These are phyloP conservation scores for Xerocomellus chrysenteron DNA, from an alignment of 768 basidiomycete species.

Conservation along the genomic window DNA sequence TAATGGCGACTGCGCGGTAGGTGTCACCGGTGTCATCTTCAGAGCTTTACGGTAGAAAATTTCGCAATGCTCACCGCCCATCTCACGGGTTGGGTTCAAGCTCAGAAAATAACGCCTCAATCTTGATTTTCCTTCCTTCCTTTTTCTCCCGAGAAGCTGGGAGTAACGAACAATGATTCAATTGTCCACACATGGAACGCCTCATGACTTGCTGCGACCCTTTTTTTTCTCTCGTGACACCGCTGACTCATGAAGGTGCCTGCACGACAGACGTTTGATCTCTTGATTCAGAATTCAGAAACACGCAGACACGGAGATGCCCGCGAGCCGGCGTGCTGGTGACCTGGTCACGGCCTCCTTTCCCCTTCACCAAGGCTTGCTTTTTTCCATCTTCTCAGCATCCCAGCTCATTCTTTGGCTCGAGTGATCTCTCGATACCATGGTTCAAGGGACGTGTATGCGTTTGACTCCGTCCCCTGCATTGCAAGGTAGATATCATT, in stretches of 20 bases:
- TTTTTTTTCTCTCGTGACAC: not conserved
- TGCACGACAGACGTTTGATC: constrained; percentile 5
- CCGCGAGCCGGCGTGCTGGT: constrained; percentile 7
- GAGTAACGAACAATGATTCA: constrained; percentile 3
- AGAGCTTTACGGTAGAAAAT: not conserved
- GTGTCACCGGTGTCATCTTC: constrained; percentile 9
- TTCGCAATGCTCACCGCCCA: constrained; percentile 3
- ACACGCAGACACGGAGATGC: constrained; percentile 14
- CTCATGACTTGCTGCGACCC: not conserved
- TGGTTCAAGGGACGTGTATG: too few relatives aligned
- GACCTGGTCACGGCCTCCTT: not conserved
- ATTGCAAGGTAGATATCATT: not conserved
- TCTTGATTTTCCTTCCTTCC: not conserved
- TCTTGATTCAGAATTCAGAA: constrained; percentile 9
- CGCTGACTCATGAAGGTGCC: constrained; percentile 16
- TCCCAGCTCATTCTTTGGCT: not conserved
- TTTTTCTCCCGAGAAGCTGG: not conserved
- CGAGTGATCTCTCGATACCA: not conserved
- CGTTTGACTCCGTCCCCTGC: not conserved
- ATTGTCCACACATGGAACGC: constrained; percentile 3
- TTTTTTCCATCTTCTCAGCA: not conserved
- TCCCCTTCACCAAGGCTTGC: not conserved
- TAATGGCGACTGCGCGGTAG: constrained; percentile 7
- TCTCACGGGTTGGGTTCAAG: constrained; percentile 16
- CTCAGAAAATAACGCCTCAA: constrained; percentile 7